These are phyloP conservation scores for Emericellopsis terricola DNA, from an alignment of 495 filamentous ascomycete species.

Conservation along the genomic window DNA sequence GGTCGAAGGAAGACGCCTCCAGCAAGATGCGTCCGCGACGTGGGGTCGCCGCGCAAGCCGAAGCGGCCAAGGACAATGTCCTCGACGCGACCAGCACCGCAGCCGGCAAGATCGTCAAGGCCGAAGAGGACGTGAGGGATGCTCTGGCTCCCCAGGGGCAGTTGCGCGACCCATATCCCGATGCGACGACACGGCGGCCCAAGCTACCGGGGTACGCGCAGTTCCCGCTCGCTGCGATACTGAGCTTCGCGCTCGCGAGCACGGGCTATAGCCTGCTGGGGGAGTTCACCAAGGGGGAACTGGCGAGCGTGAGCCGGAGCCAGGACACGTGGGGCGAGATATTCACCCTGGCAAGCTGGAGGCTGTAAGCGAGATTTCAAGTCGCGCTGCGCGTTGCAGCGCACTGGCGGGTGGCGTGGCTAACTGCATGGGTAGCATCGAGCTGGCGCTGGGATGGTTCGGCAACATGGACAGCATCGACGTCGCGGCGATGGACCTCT, in stretches of 20 bases:
- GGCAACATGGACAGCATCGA: slow-evolving; percentile 57
- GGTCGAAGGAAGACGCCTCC: too few species aligned
- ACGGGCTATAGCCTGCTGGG: slow-evolving; percentile 36
- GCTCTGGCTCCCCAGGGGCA: neutral
- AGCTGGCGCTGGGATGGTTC: slow-evolving; percentile 54
- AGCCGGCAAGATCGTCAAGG: too few species aligned
- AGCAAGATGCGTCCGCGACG: too few species aligned
- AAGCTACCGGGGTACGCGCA: slow-evolving; percentile 34
- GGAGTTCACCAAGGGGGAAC: slow-evolving; percentile 29
- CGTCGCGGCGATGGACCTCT: slow-evolving; percentile 42
- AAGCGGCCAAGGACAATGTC: neutral
- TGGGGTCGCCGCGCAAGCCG: neutral
- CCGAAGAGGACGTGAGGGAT: neutral
- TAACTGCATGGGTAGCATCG: slow-evolving; percentile 34
- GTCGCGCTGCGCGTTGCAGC: neutral
- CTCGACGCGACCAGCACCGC: neutral
- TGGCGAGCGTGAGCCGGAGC: slow-evolving; percentile 41
- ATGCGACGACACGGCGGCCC: neutral
- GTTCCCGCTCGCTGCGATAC: slow-evolving; percentile 42
- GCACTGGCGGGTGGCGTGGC: too few species aligned
- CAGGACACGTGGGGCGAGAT: slow-evolving; percentile 42
- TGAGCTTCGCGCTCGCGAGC: slow-evolving; percentile 42
- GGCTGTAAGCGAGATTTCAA: slow-evolving; percentile 28
- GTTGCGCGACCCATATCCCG: neutral
- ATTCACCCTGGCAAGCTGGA: slow-evolving; percentile 44